Evolutionary conservation across 352 stramenopile species (phyloP), one percentile per base, ranked within the genome.

Genomic region (Phytophthora fragariaefolia): DNA sequence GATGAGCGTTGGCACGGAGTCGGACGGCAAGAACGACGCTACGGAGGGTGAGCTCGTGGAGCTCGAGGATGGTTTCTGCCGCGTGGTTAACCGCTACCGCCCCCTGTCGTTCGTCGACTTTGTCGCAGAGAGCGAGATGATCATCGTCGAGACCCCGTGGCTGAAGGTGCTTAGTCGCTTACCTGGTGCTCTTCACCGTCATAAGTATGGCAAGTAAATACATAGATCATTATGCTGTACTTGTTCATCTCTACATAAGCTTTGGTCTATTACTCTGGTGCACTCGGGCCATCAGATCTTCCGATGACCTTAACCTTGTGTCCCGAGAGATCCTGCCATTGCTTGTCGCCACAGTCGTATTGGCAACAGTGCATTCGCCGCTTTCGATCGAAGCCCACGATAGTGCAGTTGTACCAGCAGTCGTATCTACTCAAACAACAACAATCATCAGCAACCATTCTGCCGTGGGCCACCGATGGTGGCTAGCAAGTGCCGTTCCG

Each of bases 191-290:
- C 80, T 95, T 47, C 80, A 93, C 40, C 87, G 87, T 76, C 87
- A 90, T 79, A 95, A 95, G 66, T 95, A 95, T 80, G 85, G 85
- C 64, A 91, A 92, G 68, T 92, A 91, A 86, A 83, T 77, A 75
- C 60, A 81, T 71, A 56, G 58, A 60, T 15, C 32, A 10, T 38
- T n/a, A 12, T 51, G 40, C 20, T 51, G 13, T 38, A 20, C 45
- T 46, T 22, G 34, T 58, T 53, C 36, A 6, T 62, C 30, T 53
- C n/a, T 51, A 24, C 13, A 30, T 42, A 63, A 18, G 28, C 38
- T 7, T 30, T 42, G 22, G 12, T 42, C 18, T 46, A 22, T 22
- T 10, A 15, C 34, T 7, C 42, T n/a, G 22, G 5, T 46, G 7
- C 66, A 13, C n/a, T 57, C 4, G 63, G 51, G 58, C 66, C 58